phyloP scores from a whole-genome alignment of 2,329 filamentous ascomycete species.

The Septoria petroselini region DNA sequence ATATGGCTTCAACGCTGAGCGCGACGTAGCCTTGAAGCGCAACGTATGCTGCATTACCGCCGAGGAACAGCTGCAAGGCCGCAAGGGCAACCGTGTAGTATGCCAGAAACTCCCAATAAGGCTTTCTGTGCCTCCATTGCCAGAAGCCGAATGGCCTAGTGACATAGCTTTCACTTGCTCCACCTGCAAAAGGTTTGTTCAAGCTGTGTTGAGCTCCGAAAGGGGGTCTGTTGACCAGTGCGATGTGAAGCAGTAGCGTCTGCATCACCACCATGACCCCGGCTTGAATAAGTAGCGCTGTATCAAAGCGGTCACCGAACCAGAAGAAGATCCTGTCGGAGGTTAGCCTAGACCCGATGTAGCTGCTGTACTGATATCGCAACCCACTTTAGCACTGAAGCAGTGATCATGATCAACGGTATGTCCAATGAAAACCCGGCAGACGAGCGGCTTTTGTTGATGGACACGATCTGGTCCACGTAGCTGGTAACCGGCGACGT shows the following conservation, averaged over 20 bases:
- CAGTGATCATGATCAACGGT: conserved; percentile 64
- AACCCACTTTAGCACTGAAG: conserved; percentile 59
- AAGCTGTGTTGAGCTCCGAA: conserved; percentile 39
- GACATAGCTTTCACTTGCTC: conserved; percentile 41
- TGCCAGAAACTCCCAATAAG: conserved; percentile 76
- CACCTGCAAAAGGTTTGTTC: conserved; percentile 60
- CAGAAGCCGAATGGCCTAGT: conserved; percentile 73
- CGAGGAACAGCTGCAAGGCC: conserved; percentile 65
- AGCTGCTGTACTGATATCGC: not conserved
- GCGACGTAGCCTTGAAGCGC: conserved; percentile 69
- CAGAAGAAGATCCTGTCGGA: conserved; percentile 59
- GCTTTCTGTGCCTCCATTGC: conserved; percentile 72
- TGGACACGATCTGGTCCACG: conserved; percentile 64
- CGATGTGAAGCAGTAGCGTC: conserved; percentile 58
- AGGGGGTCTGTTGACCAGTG: conserved; percentile 54
- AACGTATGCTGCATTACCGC: conserved; percentile 60
- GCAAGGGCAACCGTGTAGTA: conserved; percentile 63
- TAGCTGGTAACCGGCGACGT: conserved; percentile 64
- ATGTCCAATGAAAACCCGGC: conserved; percentile 66
- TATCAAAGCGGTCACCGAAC: conserved; percentile 61
- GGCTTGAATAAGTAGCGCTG: conserved; percentile 58
- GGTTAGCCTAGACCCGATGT: not conserved
- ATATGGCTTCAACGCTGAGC: conserved; percentile 73
- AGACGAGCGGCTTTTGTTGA: conserved; percentile 58
- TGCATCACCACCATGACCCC: conserved; percentile 60